A percentile compares a stretch with the other conserved stretches of the same genome.
These are phyloP conservation scores for Luffa acutangula DNA, from an alignment of 306 rosid genomes.

Conservation along the genomic window DNA sequence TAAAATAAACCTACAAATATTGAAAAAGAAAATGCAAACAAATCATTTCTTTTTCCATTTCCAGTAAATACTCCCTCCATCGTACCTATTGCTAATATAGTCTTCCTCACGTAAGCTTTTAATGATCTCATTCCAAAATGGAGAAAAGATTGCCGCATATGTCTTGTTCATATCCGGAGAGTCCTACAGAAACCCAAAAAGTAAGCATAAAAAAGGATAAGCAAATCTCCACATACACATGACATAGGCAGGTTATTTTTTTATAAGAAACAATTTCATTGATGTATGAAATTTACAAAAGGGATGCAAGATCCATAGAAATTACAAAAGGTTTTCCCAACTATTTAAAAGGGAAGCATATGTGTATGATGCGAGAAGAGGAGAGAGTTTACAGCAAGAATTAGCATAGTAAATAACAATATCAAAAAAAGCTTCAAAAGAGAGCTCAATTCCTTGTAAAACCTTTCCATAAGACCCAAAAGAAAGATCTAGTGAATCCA, in stretches of 20 bases:
- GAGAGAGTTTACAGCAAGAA: no score
- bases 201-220: neutral
- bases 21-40: neutral
- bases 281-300: no score
- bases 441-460: no score
- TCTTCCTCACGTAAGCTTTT: constrained; percentile 94
- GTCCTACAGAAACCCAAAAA: constrained; percentile 33
- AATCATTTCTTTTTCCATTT: neutral
- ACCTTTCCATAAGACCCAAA: no score
- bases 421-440: no score
- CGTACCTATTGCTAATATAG: constrained; percentile 78
- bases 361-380: no score
- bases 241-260: neutral
- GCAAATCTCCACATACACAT: neutral
- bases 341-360: no score
- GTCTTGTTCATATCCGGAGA: constrained; percentile 59
- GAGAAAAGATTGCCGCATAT: constrained; percentile 78
- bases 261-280: no score
- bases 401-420: no score
- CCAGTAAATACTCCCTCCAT: constrained; percentile 7
- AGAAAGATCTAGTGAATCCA: no score
- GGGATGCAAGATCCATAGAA: no score
- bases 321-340: no score
- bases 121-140: constrained; percentile 94
- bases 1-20: neutral